Base-by-base conservation (phyloP, 495 filamentous ascomycete genomes). In the Jackrogersella minutella region DNA sequence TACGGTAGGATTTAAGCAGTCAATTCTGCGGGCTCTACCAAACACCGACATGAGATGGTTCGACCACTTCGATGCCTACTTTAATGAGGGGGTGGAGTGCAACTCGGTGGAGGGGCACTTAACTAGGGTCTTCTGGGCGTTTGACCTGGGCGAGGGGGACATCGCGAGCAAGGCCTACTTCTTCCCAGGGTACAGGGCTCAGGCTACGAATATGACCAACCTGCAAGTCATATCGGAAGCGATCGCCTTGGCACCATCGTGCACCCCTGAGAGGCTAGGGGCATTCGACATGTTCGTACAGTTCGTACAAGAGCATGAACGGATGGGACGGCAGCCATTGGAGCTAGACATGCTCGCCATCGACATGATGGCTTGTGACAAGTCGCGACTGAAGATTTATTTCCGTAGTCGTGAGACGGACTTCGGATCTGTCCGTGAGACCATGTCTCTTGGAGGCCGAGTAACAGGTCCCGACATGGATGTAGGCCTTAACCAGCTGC, bases 331-430 rank as follows among this genome's bases (percentile, higher is more conserved):
- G 13, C n/a, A 34, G 5, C 7, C 14, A 8, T 26, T 41, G 14
- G 52, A 55, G 6, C 21, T 26, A 9, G 52, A 55, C 13, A 55
- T 55, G 52, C n/a, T 55, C 4, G 52, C 52, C 1, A 55, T 55
- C 34, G 52, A 55, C 6, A 13, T 55, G 6, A 13, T 55, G 2
- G 24, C 40, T 4, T 36, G 22, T 26, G 34, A 34, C 8, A 34
- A 55, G 16, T 55, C 34, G 11, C 52, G 52, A 4, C 22, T 55
- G 19, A 55, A 55, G 34, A 55, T 55, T 13, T 55, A 55, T 39
- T 55, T 55, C 17, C 52, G 52, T 0, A 26, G 22, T 2, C 52
- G 52, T 1, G 36, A 55, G 28, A 55, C 52, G 1, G 41, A 14
- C 36, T 55, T 55, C 24, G 14, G 17, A 3, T 55, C 52, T 10